Evolutionary conservation across 768 basidiomycete species (phyloP).

Genomic region (Guyanaporus albipodus): DNA sequence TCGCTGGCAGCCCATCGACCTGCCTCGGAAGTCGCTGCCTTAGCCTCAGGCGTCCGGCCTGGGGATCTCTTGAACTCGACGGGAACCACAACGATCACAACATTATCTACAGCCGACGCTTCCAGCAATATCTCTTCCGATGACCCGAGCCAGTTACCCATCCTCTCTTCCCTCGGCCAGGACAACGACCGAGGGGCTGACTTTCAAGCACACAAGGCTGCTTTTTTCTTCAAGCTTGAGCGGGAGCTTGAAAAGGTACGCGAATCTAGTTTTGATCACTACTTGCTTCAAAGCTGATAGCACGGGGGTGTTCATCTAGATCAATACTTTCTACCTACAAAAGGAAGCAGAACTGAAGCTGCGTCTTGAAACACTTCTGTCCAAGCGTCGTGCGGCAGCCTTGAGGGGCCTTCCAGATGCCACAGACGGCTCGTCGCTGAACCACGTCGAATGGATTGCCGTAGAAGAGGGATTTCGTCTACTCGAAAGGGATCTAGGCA

Average conservation of each 20-base stretch:
- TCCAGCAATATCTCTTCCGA: constrained; percentile 24
- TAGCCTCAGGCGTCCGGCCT: constrained; percentile 80
- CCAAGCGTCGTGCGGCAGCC: constrained; percentile 85
- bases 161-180: constrained; percentile 57
- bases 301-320: constrained; percentile 46
- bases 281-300: constrained; percentile 4
- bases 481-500: constrained; percentile 89
- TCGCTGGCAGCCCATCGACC: constrained; percentile 88
- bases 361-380: constrained; percentile 87
- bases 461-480: constrained; percentile 95
- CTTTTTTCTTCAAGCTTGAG: constrained; percentile 98
- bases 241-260: constrained; percentile 93
- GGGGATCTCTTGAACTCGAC: constrained; percentile 42
- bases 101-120: constrained; percentile 17
- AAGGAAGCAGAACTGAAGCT: constrained; percentile 94
- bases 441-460: constrained; percentile 89
- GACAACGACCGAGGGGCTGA: constrained; percentile 76
- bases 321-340: constrained; percentile 96
- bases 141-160: constrained; percentile 49
- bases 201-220: constrained; percentile 93
- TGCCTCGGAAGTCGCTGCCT: constrained; percentile 82
- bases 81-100: constrained; percentile 31
- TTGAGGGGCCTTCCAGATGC: constrained; percentile 68
- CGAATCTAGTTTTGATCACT: constrained; percentile 3
- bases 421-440: constrained; percentile 49